Percentiles rank a stretch among this genome's conserved stretches.
Conservation (phyloP, 2,329 filamentous ascomycete species). For the Davidsoniella neocaledoniae region DNA sequence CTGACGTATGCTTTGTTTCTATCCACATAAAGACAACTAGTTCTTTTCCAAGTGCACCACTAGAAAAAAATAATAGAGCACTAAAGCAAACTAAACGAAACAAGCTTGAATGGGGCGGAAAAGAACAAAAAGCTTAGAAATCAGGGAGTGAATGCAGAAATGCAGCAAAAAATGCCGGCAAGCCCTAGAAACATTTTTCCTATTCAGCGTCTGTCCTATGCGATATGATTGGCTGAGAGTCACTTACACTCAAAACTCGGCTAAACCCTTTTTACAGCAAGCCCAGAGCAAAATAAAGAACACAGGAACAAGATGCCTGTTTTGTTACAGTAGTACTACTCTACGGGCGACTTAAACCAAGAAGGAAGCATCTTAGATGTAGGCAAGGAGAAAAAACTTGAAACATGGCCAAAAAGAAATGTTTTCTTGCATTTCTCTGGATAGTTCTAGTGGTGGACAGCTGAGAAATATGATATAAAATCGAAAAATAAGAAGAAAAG, state of each 20-base stretch:
- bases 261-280: too few species aligned
- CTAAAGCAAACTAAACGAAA: background rate
- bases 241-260: slow-evolving; percentile 1
- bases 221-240: slow-evolving; percentile 4
- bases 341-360: too few species aligned
- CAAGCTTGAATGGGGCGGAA: background rate
- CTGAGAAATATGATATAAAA: too few species aligned
- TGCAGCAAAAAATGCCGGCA: background rate
- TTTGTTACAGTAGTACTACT: too few species aligned
- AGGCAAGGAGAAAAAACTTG: too few species aligned
- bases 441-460: too few species aligned
- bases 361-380: too few species aligned
- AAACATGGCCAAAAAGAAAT: too few species aligned
- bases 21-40: background rate
- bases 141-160: background rate
- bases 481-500: too few species aligned
- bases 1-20: background rate
- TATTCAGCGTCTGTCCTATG: slow-evolving; percentile 1
- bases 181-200: slow-evolving; percentile 3
- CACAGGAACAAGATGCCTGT: too few species aligned
- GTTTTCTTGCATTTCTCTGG: too few species aligned
- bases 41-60: background rate
- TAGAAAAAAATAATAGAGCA: background rate
- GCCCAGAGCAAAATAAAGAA: too few species aligned
- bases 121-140: background rate